A percentile compares a stretch with the other conserved stretches of the same genome.
Evolutionary conservation across 2,329 filamentous ascomycete genomes (phyloP).

Genomic region (Penicillium sp.): DNA sequence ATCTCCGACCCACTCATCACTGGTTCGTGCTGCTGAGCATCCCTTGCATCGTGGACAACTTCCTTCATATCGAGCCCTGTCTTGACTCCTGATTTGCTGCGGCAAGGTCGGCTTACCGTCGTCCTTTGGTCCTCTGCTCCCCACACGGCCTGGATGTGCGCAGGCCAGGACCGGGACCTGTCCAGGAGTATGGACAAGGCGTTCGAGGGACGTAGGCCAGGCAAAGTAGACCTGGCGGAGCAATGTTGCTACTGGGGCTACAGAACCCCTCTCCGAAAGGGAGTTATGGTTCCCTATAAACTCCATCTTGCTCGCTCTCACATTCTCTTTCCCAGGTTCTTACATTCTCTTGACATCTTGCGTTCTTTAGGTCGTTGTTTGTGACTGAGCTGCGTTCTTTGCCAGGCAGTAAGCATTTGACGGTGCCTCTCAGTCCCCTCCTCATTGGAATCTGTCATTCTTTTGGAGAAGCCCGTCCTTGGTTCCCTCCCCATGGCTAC

Average conservation of each 20-base stretch:
- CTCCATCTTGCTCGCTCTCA: slow-evolving; percentile 42
- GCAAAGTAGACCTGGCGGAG: slow-evolving; percentile 36
- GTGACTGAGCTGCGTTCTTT: slow-evolving; percentile 40
- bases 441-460: slow-evolving; percentile 44
- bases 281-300: slow-evolving; percentile 41
- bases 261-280: slow-evolving; percentile 30
- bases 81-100: slow-evolving; percentile 40
- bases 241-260: slow-evolving; percentile 36
- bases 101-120: slow-evolving; percentile 32
- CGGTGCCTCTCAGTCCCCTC: slow-evolving; percentile 31
- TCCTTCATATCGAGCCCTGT: slow-evolving; percentile 34
- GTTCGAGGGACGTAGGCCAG: slow-evolving; percentile 36
- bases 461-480: slow-evolving; percentile 36
- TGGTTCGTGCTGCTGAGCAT: slow-evolving; percentile 35
- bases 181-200: slow-evolving; percentile 35
- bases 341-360: slow-evolving; percentile 43
- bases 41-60: slow-evolving; percentile 37
- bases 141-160: slow-evolving; percentile 33
- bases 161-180: slow-evolving; percentile 29
- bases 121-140: slow-evolving; percentile 30
- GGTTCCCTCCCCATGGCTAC: slow-evolving; percentile 38
- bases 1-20: slow-evolving; percentile 37
- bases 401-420: slow-evolving; percentile 40
- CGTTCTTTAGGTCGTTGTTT: slow-evolving; percentile 38
- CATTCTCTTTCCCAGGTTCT: slow-evolving; percentile 45